phyloP scores from a whole-genome alignment of 1,284 basidiomycete genomes.

The Cryptococcus floricola region DNA sequence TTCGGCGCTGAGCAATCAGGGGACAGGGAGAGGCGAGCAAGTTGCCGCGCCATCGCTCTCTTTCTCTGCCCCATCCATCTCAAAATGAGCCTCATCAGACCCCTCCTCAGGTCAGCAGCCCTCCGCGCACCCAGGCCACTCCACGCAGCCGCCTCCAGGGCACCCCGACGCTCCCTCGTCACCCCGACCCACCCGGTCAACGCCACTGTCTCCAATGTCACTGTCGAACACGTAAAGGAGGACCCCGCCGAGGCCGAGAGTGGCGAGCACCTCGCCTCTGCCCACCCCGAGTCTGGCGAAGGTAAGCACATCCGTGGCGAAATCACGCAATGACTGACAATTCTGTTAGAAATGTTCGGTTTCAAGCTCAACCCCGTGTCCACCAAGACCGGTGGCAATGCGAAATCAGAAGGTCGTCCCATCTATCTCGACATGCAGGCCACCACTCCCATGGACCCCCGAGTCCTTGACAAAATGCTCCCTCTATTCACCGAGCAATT shows the following conservation, averaged over 20 bases:
- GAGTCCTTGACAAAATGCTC: conserved; percentile 95
- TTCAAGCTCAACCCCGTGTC: conserved; percentile 72
- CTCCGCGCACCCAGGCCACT: conserved; percentile 13
- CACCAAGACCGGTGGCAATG: conserved; percentile 58
- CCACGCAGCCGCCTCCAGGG: conserved; percentile 4
- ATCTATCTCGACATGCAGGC: conserved; percentile 98
- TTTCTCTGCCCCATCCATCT: not conserved
- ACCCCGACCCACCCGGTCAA: conserved; percentile 25
- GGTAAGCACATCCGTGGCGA: conserved; percentile 14
- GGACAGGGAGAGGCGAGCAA: not conserved
- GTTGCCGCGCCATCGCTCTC: not conserved
- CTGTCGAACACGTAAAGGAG: conserved; percentile 21
- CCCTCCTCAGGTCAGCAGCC: conserved; percentile 10
- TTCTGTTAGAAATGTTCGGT: conserved; percentile 69
- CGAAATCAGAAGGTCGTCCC: conserved; percentile 67
- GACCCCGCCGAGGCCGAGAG: conserved; percentile 36
- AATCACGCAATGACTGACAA: not conserved
- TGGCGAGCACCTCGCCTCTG: conserved; percentile 24
- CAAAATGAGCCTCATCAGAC: conserved; percentile 24
- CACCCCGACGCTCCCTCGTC: conserved; percentile 22
- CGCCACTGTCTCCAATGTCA: conserved; percentile 32
- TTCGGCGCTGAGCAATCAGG: not conserved
- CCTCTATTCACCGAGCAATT: conserved; percentile 94
- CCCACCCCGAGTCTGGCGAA: conserved; percentile 18
- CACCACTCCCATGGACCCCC: conserved; percentile 95